Evolutionary conservation across 2,329 filamentous ascomycete genomes (phyloP).

Genomic region (Pseudogymnoascus sp.): DNA sequence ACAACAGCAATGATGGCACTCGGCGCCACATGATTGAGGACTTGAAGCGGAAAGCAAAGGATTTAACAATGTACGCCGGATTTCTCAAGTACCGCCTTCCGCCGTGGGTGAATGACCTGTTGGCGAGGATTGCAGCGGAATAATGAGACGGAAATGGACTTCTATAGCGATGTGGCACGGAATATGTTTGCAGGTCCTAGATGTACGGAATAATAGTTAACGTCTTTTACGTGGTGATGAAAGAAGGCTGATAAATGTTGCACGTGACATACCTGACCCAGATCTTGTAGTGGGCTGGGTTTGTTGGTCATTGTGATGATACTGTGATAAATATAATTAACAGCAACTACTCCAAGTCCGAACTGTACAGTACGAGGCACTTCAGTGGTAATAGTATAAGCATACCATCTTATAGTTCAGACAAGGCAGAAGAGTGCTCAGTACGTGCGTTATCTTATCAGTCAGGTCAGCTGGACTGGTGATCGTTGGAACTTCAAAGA

Average conservation of each 20-base stretch:
- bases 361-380: background rate
- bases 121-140: constrained; percentile 49
- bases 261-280: background rate
- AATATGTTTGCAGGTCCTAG: background rate
- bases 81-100: constrained; percentile 87
- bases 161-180: background rate
- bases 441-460: background rate
- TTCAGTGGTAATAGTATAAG: background rate
- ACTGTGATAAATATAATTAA: background rate
- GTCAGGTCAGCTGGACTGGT: background rate
- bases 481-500: background rate
- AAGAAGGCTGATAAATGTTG: background rate
- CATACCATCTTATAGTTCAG: background rate
- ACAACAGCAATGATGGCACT: constrained; percentile 64
- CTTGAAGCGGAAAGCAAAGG: constrained; percentile 73
- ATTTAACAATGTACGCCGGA: constrained; percentile 89
- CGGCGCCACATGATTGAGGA: constrained; percentile 59
- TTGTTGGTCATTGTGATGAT: background rate
- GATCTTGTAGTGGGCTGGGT: background rate
- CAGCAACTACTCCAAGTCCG: background rate
- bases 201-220: constrained; percentile 2
- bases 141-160: background rate
- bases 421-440: background rate
- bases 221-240: background rate
- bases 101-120: constrained; percentile 76